These are phyloP conservation scores for Cladosporium sp. DNA, from an alignment of 2,329 filamentous ascomycete genomes.

Conservation along the genomic window DNA sequence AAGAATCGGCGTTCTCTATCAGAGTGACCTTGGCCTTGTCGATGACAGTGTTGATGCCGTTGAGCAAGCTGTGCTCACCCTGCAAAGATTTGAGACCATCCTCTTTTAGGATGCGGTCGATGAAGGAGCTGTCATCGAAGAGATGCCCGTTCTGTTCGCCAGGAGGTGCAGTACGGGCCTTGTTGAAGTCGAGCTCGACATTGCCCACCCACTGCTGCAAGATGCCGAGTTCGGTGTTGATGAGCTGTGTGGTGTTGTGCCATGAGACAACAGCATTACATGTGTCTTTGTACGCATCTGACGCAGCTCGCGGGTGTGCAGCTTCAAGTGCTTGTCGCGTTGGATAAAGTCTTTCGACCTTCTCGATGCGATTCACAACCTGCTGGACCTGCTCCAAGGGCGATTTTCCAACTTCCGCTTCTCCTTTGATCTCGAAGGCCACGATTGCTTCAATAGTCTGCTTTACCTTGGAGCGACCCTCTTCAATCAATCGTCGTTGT, in stretches of 20 bases:
- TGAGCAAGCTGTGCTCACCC: conserved; percentile 76
- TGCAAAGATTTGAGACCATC: conserved; percentile 90
- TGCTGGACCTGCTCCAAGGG: conserved; percentile 85
- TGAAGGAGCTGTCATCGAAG: conserved; percentile 85
- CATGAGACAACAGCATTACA: conserved; percentile 88
- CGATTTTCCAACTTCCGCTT: conserved; percentile 84
- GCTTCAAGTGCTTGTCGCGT: conserved; percentile 69
- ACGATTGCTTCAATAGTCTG: conserved; percentile 81
- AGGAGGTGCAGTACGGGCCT: conserved; percentile 65
- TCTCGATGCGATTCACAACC: conserved; percentile 84
- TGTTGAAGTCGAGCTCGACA: conserved; percentile 84
- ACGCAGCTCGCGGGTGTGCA: conserved; percentile 72
- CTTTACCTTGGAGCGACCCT: conserved; percentile 69
- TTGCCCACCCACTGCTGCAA: conserved; percentile 97
- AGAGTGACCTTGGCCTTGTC: conserved; percentile 89
- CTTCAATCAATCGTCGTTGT: conserved; percentile 83
- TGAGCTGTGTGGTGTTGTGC: conserved; percentile 95
- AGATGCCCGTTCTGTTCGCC: conserved; percentile 61
- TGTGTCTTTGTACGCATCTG: conserved; percentile 71
- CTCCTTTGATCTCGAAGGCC: conserved; percentile 89
- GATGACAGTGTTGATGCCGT: conserved; percentile 79
- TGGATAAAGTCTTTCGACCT: conserved; percentile 79
- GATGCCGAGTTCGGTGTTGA: conserved; percentile 89
- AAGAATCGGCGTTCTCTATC: conserved; percentile 78
- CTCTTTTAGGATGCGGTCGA: conserved; percentile 92